Evolutionary conservation across 805 yeast species (phyloP).

Genomic region (Zygosaccharomyces gambellarensis): DNA sequence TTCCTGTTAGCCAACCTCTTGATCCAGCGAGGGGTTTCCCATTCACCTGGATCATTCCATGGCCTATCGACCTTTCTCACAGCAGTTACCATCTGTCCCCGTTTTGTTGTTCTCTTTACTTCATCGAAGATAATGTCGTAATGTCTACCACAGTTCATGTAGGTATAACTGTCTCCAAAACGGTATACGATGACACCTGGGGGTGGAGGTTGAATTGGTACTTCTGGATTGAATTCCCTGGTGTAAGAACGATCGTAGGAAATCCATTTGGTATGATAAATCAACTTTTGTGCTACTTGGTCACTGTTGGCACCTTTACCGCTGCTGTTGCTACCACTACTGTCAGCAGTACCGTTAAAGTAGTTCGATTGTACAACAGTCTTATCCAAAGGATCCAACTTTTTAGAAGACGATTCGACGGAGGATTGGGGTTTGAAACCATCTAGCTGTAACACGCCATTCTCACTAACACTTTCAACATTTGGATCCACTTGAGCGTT

Average conservation of each 20-base stretch:
- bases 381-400: conserved; percentile 7
- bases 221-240: conserved; percentile 47
- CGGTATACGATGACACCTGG: conserved; percentile 86
- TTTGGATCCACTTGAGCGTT: conserved; percentile 48
- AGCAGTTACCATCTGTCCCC: conserved; percentile 46
- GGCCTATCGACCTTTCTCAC: conserved; percentile 53
- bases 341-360: neutral
- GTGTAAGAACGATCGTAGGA: conserved; percentile 44
- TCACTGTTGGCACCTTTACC: neutral
- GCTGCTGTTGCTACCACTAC: neutral
- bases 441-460: conserved; percentile 9
- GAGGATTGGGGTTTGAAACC: conserved; percentile 6
- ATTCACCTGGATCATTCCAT: conserved; percentile 82
- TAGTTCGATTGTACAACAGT: conserved; percentile 1
- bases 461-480: conserved; percentile 5
- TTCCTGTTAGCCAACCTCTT: conserved; percentile 16
- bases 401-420: conserved; percentile 13
- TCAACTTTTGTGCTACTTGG: conserved; percentile 24
- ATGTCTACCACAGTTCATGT: conserved; percentile 74
- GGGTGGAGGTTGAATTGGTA: conserved; percentile 71
- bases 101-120: conserved; percentile 54
- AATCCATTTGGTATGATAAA: conserved; percentile 62
- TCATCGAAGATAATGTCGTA: conserved; percentile 64
- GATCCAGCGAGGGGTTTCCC: conserved; percentile 37
- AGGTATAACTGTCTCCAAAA: conserved; percentile 74